Evolutionary conservation across 768 basidiomycete genomes (phyloP).

Genomic region (Lactifluus subvellereus): DNA sequence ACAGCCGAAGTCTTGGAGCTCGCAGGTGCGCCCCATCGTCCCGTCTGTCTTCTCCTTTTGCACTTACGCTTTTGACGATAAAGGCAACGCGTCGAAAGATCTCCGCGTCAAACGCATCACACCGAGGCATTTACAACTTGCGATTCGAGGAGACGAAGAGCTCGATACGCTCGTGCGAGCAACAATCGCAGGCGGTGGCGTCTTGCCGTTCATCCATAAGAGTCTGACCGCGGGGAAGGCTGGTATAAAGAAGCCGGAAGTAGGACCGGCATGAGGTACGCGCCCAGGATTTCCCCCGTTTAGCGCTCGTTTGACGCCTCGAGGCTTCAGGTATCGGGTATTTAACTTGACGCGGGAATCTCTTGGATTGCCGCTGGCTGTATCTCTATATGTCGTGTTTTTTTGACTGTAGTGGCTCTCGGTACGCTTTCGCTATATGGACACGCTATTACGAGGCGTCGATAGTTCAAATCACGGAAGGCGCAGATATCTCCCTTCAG

Average conservation of each 20-base stretch:
- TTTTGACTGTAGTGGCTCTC: background rate
- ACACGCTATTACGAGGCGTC: background rate
- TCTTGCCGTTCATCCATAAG: constrained; percentile 86
- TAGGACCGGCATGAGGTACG: constrained; percentile 6
- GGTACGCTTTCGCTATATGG: background rate
- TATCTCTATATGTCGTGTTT: background rate
- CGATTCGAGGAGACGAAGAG: constrained; percentile 96
- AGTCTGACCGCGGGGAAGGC: constrained; percentile 49
- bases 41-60: background rate
- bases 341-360: background rate
- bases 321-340: background rate
- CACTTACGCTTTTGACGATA: background rate
- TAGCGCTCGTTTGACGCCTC: background rate
- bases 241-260: constrained; percentile 35
- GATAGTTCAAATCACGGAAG: background rate
- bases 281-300: background rate
- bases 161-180: constrained; percentile 92
- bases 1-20: constrained; percentile 95
- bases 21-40: constrained; percentile 55
- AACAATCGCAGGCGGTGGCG: constrained; percentile 89
- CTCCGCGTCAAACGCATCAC: constrained; percentile 96
- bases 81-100: constrained; percentile 96
- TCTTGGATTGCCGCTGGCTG: background rate
- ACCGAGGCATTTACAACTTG: constrained; percentile 90
- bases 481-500: background rate